phyloP scores from a whole-genome alignment of 1,284 basidiomycete genomes.

The Dichomitus squalens region DNA sequence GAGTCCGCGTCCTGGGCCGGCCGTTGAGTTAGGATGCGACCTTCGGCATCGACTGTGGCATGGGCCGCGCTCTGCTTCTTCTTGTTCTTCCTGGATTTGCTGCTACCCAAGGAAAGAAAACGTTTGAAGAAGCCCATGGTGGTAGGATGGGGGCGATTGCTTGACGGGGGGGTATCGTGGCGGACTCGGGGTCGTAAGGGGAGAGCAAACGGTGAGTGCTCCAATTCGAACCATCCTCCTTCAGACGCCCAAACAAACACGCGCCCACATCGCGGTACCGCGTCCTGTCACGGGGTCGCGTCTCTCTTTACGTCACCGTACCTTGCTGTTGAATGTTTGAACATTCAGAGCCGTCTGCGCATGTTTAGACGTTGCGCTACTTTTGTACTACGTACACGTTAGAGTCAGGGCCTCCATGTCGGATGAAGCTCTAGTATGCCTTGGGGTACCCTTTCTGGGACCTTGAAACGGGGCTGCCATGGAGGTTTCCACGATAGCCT shows the following conservation, averaged over 20 bases:
- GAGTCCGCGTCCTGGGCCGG: slow-evolving; percentile 56
- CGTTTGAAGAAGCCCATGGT: slow-evolving; percentile 72
- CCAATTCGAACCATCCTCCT: slow-evolving; percentile 2
- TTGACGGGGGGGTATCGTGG: background rate
- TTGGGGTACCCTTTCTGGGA: too few species aligned
- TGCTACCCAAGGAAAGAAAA: slow-evolving; percentile 68
- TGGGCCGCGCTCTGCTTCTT: slow-evolving; percentile 25
- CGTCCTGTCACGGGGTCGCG: slow-evolving; percentile 4
- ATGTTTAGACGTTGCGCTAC: too few species aligned
- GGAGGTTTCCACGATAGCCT: too few species aligned
- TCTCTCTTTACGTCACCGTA: background rate
- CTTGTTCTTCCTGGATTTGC: slow-evolving; percentile 55
- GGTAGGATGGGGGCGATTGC: background rate
- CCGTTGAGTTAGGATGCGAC: slow-evolving; percentile 24
- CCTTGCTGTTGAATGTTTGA: too few species aligned
- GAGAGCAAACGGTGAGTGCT: background rate
- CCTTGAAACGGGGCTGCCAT: too few species aligned
- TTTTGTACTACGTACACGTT: too few species aligned
- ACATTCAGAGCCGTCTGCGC: too few species aligned
- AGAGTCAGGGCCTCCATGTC: too few species aligned
- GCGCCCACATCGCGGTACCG: slow-evolving; percentile 2
- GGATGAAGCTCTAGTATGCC: too few species aligned
- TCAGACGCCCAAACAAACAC: background rate
- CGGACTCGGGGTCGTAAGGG: slow-evolving; percentile 1
- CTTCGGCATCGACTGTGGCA: slow-evolving; percentile 28